phyloP scores from a whole-genome alignment of 2,329 filamentous ascomycete genomes.

The Pseudocercospora fijiensis region DNA sequence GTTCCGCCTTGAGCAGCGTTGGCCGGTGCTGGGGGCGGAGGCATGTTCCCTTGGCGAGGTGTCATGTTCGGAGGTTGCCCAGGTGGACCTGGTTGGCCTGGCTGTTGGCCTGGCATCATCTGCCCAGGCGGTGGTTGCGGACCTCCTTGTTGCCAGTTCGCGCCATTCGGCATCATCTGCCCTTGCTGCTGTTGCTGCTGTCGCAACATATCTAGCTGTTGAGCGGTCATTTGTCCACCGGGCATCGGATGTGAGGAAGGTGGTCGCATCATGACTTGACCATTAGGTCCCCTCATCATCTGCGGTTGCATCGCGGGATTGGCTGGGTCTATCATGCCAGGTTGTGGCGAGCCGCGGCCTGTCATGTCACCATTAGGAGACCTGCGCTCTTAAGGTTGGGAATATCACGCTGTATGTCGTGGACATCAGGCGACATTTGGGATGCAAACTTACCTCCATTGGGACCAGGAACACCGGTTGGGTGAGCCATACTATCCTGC shows the following conservation, averaged over 20 bases:
- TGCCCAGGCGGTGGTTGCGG: constrained; percentile 39
- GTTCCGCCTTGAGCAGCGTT: constrained; percentile 43
- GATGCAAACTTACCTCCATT: constrained; percentile 50
- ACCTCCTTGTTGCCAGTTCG: constrained; percentile 38
- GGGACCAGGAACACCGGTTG: constrained; percentile 43
- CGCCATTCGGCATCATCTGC: constrained; percentile 32
- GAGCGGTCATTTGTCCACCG: constrained; percentile 48
- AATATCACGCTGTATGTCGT: constrained; percentile 75
- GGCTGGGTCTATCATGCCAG: constrained; percentile 56
- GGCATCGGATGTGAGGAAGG: constrained; percentile 67
- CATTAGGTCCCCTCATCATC: constrained; percentile 26
- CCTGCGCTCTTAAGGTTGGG: constrained; percentile 68
- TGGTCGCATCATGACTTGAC: constrained; percentile 29
- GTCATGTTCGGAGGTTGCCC: constrained; percentile 60
- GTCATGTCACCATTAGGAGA: constrained; percentile 69
- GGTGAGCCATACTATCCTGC: constrained; percentile 65
- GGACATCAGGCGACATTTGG: constrained; percentile 69
- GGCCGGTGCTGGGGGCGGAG: constrained; percentile 50
- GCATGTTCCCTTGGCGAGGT: constrained; percentile 67
- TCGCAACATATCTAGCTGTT: constrained; percentile 47
- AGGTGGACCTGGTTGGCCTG: constrained; percentile 49
- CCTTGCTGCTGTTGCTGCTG: constrained; percentile 30
- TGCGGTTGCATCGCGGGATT: constrained; percentile 27
- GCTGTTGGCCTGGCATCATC: constrained; percentile 45
- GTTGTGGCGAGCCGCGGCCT: constrained; percentile 60